Evolutionary conservation across 768 basidiomycete genomes (phyloP).

Genomic region (Hygrophorus pudorinus): DNA sequence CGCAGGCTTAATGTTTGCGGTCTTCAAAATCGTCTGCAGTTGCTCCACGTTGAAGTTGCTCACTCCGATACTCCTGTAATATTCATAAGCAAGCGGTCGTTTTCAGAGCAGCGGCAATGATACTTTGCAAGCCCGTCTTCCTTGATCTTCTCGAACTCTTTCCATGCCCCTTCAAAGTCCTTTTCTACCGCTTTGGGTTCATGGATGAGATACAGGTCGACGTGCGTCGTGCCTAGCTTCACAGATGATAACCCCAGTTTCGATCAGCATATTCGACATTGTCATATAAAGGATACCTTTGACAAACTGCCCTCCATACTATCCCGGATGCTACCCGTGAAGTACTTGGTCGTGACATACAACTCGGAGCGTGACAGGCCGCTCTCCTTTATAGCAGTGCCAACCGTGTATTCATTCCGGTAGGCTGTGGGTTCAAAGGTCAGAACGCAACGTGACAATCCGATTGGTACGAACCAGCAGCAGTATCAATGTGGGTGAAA

Average conservation of each 20-base stretch:
- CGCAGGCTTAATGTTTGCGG: conserved; percentile 47
- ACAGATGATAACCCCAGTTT: not conserved
- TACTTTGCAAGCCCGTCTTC: too few relatives aligned
- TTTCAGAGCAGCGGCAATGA: too few relatives aligned
- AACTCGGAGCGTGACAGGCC: conserved; percentile 34
- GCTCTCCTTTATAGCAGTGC: conserved; percentile 34
- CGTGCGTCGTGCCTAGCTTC: conserved; percentile 52
- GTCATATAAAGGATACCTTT: conserved; percentile 28
- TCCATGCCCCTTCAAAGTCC: conserved; percentile 25
- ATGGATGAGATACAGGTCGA: conserved; percentile 71
- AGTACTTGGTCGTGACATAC: conserved; percentile 50
- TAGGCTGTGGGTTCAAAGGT: conserved; percentile 25
- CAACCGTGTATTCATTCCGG: conserved; percentile 24
- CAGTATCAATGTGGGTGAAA: conserved; percentile 38
- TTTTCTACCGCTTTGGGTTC: conserved; percentile 19
- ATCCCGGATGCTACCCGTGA: conserved; percentile 26
- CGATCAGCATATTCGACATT: not conserved
- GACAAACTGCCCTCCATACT: conserved; percentile 37
- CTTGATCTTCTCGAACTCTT: conserved; percentile 13
- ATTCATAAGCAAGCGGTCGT: too few relatives aligned
- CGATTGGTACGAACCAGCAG: conserved; percentile 12
- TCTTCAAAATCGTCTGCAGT: conserved; percentile 40
- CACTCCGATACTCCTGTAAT: conserved; percentile 57
- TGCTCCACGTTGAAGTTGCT: conserved; percentile 52
- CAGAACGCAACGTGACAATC: not conserved